A percentile compares a stretch with the other conserved stretches of the same genome.
phyloP scores from a whole-genome alignment of 78 protist genomes.

The Creolimax fragrantissima region DNA sequence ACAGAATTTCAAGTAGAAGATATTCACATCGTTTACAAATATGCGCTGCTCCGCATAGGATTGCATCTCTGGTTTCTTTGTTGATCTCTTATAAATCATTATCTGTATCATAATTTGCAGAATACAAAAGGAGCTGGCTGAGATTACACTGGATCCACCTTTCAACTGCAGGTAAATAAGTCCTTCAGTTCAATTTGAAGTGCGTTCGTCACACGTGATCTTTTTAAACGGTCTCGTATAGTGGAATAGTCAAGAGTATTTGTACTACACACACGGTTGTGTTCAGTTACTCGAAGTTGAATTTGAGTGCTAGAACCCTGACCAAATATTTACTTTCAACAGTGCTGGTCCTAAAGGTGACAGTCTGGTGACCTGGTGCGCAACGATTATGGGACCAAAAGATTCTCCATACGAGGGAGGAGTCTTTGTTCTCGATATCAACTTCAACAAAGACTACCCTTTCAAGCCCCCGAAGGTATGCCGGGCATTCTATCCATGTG shows the following conservation, averaged over 20 bases:
- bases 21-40: no score
- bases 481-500: not conserved
- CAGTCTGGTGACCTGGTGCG: conserved; percentile 50
- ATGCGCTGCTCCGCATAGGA: no score
- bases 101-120: no score
- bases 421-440: conserved; percentile 54
- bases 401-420: conserved; percentile 68
- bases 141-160: conserved; percentile 1
- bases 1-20: no score
- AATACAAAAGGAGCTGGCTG: conserved; percentile 9
- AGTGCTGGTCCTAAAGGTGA: conserved; percentile 56
- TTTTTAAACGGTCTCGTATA: no score
- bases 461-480: conserved; percentile 70
- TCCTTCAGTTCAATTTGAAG: no score
- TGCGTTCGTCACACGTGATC: no score
- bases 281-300: not conserved
- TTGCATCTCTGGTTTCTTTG: no score
- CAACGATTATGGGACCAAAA: conserved; percentile 50
- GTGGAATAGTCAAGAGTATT: not conserved
- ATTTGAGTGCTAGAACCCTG: not conserved
- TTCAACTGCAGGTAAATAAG: no score
- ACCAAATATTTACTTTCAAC: conserved; percentile 27
- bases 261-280: not conserved
- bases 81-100: no score
- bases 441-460: conserved; percentile 64